A percentile compares a stretch with the other conserved stretches of the same genome.
Evolutionary conservation across 768 basidiomycete genomes (phyloP).

Genomic region (Tephrocybe sp.): DNA sequence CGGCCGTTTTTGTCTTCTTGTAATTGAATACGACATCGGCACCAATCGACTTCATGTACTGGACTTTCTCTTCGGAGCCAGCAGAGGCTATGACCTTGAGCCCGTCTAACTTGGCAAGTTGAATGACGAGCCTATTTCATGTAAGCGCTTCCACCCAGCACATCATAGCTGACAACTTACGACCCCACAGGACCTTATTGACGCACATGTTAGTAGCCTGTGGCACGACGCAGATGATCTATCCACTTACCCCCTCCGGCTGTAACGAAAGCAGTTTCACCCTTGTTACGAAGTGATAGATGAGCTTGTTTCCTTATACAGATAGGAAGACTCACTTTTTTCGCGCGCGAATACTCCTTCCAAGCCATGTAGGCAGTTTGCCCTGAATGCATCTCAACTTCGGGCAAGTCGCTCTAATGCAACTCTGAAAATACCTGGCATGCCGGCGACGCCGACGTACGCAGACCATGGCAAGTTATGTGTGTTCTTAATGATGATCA

Average conservation of each 20-base stretch:
- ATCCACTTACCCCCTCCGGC: conserved; percentile 32
- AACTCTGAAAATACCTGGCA: conserved; percentile 38
- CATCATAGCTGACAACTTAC: conserved; percentile 43
- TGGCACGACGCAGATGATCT: not conserved
- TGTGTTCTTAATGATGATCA: conserved; percentile 36
- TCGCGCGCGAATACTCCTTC: conserved; percentile 37
- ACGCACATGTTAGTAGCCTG: conserved; percentile 16
- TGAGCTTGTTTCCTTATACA: not conserved
- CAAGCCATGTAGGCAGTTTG: conserved; percentile 38
- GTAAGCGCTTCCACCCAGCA: not conserved
- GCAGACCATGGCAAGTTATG: conserved; percentile 46
- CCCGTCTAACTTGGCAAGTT: conserved; percentile 49
- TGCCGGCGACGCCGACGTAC: conserved; percentile 51
- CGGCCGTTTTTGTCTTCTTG: conserved; percentile 53
- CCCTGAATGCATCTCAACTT: conserved; percentile 7
- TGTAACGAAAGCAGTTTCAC: conserved; percentile 39
- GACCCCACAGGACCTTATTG: conserved; percentile 51
- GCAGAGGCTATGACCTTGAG: conserved; percentile 71
- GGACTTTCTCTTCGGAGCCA: conserved; percentile 71
- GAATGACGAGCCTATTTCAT: conserved; percentile 42
- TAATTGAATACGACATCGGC: conserved; percentile 75
- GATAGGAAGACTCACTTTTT: conserved; percentile 18
- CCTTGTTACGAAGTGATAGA: conserved; percentile 9
- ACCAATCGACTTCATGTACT: conserved; percentile 56
- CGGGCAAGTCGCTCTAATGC: too few relatives aligned